These are phyloP conservation scores for Thalassiosira profunda DNA, from an alignment of 108 stramenopile genomes.

Conservation along the genomic window DNA sequence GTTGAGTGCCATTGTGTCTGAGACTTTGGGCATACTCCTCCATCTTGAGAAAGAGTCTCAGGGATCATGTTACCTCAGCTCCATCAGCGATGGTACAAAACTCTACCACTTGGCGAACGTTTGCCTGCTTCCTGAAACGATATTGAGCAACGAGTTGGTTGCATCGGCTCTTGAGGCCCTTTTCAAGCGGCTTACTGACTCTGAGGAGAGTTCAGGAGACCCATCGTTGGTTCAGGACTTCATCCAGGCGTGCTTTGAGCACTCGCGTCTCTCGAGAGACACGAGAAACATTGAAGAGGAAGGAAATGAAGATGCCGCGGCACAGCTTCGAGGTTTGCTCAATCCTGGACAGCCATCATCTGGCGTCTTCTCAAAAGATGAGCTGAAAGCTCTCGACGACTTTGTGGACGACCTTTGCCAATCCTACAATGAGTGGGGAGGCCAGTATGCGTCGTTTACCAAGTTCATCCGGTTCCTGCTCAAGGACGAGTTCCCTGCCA, in stretches of 20 bases:
- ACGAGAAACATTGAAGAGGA: constrained; percentile 13
- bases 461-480: constrained; percentile 74
- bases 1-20: constrained; percentile 41
- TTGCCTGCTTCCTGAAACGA: constrained; percentile 69
- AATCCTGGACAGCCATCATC: constrained; percentile 1
- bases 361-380: constrained; percentile 34
- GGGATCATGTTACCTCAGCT: constrained; percentile 13
- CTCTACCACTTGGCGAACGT: constrained; percentile 82
- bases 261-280: constrained; percentile 44
- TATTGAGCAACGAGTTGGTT: constrained; percentile 53
- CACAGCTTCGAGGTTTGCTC: background rate
- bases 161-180: background rate
- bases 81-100: constrained; percentile 61
- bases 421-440: constrained; percentile 80
- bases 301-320: constrained; percentile 23
- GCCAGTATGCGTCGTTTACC: constrained; percentile 72
- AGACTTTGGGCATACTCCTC: constrained; percentile 50
- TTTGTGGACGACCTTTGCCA: constrained; percentile 79
- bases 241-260: constrained; percentile 44
- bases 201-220: no score
- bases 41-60: constrained; percentile 52
- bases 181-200: constrained; percentile 3
- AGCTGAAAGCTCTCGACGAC: constrained; percentile 63
- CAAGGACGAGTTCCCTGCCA: constrained; percentile 62
- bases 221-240: constrained; percentile 42